These are phyloP conservation scores for Takashimella tepidaria DNA, from an alignment of 1,284 basidiomycete genomes.

Conservation along the genomic window DNA sequence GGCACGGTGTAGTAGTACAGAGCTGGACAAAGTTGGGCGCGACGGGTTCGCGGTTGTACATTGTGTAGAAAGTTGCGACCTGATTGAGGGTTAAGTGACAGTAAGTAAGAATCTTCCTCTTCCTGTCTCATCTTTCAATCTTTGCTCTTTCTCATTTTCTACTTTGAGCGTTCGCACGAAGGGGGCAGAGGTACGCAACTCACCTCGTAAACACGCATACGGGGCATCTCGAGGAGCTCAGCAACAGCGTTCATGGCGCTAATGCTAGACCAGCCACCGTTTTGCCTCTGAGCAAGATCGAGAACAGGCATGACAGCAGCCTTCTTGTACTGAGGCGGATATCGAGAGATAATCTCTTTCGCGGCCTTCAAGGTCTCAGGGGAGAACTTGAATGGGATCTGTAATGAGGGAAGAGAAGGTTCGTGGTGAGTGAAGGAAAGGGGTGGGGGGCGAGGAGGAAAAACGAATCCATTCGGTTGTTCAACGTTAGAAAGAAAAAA, in stretches of 20 bases:
- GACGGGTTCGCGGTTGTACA: conserved; percentile 97
- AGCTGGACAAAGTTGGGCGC: conserved; percentile 94
- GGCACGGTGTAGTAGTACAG: conserved; percentile 98
- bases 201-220: conserved; percentile 95
- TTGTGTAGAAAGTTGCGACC: conserved; percentile 98
- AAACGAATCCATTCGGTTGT: too few relatives aligned
- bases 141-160: too few relatives aligned
- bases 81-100: too few relatives aligned
- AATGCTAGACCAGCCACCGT: conserved; percentile 98
- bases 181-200: conserved; percentile 13
- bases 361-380: conserved; percentile 77
- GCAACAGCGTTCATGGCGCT: conserved; percentile 99
- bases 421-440: too few relatives aligned
- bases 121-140: too few relatives aligned
- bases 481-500: too few relatives aligned
- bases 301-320: conserved; percentile 94
- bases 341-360: conserved; percentile 82
- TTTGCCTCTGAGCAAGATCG: conserved; percentile 94
- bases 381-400: conserved; percentile 89
- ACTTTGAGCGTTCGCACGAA: too few relatives aligned
- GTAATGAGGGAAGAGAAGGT: too few relatives aligned
- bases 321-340: conserved; percentile 97
- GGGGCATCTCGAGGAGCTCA: conserved; percentile 84
- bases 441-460: too few relatives aligned
- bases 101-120: too few relatives aligned